Conservation (phyloP, 2,329 filamentous ascomycete species). For the Trichophyton simii region DNA sequence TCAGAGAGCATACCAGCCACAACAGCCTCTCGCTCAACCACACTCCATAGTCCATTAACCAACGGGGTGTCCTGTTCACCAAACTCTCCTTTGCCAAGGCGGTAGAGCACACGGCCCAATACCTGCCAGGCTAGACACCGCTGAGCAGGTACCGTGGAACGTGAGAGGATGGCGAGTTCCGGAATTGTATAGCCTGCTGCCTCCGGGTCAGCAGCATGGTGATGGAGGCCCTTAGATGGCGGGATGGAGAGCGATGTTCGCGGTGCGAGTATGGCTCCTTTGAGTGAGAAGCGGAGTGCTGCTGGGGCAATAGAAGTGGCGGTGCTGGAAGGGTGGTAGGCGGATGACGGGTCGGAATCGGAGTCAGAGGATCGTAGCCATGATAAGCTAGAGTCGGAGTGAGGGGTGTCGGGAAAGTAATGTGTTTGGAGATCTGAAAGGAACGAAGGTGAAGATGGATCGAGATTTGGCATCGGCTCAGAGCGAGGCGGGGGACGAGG, state of each 20-base stretch:
- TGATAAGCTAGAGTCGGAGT: conserved; percentile 71
- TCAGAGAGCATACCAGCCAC: conserved; percentile 67
- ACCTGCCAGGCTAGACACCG: conserved; percentile 87
- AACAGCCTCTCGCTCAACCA: conserved; percentile 62
- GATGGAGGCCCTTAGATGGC: conserved; percentile 69
- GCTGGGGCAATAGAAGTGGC: conserved; percentile 53
- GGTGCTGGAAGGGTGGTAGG: conserved; percentile 68
- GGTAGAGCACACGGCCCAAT: conserved; percentile 69
- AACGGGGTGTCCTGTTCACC: conserved; percentile 50
- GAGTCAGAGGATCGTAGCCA: conserved; percentile 73
- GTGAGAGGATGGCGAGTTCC: conserved; percentile 67
- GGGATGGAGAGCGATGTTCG: conserved; percentile 61
- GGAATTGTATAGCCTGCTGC: conserved; percentile 87
- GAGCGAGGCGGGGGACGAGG: conserved; percentile 34
- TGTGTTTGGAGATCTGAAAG: conserved; percentile 73
- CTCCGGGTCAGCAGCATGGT: conserved; percentile 84
- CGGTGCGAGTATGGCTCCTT: conserved; percentile 67
- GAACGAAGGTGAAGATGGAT: conserved; percentile 73
- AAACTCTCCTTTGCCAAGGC: conserved; percentile 63
- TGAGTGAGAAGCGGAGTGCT: conserved; percentile 79
- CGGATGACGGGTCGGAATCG: conserved; percentile 52
- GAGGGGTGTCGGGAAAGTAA: conserved; percentile 80
- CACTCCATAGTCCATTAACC: conserved; percentile 70
- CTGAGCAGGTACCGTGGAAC: conserved; percentile 74
- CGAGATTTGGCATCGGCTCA: conserved; percentile 54